These are phyloP conservation scores for Eryngium alpinum DNA, from an alignment of 140 eudicot species.

Conservation along the genomic window DNA sequence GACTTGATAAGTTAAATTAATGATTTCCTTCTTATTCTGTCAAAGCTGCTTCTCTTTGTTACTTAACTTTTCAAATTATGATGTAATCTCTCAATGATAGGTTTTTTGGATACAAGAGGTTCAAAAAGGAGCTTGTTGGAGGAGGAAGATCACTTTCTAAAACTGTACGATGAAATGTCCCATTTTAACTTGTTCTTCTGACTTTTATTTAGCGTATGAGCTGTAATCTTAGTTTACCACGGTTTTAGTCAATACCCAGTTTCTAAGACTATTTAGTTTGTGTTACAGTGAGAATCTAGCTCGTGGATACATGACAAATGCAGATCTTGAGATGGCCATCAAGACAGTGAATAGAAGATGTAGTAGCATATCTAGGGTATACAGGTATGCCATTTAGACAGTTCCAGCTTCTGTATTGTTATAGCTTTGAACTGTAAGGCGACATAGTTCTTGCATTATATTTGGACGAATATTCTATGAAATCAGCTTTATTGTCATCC, in stretches of 20 bases:
- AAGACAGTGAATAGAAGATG: slow-evolving; percentile 69
- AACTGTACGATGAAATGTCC: slow-evolving; percentile 37
- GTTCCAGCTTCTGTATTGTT: not conserved
- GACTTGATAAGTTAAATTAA: not conserved
- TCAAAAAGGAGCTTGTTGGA: slow-evolving; percentile 47
- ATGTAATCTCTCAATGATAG: slow-evolving; percentile 28
- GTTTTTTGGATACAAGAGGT: slow-evolving; percentile 31
- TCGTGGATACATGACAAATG: slow-evolving; percentile 76
- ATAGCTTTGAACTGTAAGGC: not conserved
- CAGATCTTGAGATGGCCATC: slow-evolving; percentile 83
- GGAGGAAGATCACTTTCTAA: slow-evolving; percentile 39
- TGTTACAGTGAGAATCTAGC: slow-evolving; percentile 58
- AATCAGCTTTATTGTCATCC: not conserved
- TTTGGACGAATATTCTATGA: not conserved
- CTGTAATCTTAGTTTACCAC: not conserved
- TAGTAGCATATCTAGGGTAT: slow-evolving; percentile 64
- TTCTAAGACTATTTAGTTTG: slow-evolving; percentile 13
- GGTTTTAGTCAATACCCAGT: slow-evolving; percentile 3
- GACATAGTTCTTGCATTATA: not conserved
- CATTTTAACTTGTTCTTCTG: not conserved
- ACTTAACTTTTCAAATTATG: not conserved
- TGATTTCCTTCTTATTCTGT: not conserved
- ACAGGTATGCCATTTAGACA: slow-evolving; percentile 53
- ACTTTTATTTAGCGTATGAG: too few relatives aligned
- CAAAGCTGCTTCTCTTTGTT: not conserved